Conservation (phyloP, 2,329 filamentous ascomycete genomes). For the Cercospora brassicicola region DNA sequence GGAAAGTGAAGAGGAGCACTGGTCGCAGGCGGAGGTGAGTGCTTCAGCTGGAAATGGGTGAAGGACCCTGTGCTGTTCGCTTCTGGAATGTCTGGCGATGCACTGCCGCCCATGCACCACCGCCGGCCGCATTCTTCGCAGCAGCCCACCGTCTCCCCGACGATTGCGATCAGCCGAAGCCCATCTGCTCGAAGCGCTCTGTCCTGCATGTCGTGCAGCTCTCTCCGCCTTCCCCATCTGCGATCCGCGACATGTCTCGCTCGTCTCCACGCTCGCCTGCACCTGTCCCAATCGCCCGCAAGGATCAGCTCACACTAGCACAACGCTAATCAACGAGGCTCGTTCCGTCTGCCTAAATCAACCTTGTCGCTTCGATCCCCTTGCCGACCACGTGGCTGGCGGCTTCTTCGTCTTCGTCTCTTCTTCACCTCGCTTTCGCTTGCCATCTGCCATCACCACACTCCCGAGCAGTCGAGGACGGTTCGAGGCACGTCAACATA, state of each 20-base stretch:
- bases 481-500: not conserved
- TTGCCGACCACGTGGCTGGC: not conserved
- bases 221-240: not conserved
- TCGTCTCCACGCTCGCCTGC: not conserved
- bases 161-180: not conserved
- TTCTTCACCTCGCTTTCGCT: not conserved
- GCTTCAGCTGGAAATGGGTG: not conserved
- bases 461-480: not conserved
- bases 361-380: not conserved
- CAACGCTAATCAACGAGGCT: not conserved
- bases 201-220: not conserved
- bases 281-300: not conserved
- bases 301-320: not conserved
- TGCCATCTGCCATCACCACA: not conserved
- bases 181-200: no score
- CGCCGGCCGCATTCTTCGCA: not conserved
- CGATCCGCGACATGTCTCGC: not conserved
- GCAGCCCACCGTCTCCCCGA: not conserved
- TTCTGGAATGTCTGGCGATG: not conserved
- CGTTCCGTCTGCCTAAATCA: not conserved
- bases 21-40: not conserved
- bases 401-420: not conserved
- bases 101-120: not conserved
- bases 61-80: not conserved
- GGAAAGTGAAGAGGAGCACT: not conserved